Conservation (phyloP, 164 flowering plant species). For the Dillenia turbinata region DNA sequence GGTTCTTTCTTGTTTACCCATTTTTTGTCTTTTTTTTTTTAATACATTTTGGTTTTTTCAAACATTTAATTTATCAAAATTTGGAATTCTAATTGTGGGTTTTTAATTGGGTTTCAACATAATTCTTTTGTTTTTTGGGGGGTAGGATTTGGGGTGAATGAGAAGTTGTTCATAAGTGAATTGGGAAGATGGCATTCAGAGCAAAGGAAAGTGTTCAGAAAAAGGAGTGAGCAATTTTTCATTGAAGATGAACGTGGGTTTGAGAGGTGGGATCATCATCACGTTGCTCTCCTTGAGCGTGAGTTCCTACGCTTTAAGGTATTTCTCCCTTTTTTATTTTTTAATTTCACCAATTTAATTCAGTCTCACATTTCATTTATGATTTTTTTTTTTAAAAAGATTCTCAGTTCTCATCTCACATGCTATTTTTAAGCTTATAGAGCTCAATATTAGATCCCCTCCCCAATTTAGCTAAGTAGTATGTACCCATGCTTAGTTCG, state of each 20-base stretch:
- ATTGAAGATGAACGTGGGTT: slow-evolving; percentile 53
- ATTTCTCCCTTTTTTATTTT: not conserved
- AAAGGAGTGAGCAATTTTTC: slow-evolving; percentile 38
- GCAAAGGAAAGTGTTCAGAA: slow-evolving; percentile 45
- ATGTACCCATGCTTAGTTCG: too few relatives aligned
- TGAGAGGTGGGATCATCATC: slow-evolving; percentile 50
- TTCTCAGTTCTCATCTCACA: too few relatives aligned
- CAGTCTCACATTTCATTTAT: not conserved
- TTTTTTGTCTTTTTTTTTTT: not conserved
- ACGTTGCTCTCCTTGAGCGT: slow-evolving; percentile 34
- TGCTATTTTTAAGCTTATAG: too few relatives aligned
- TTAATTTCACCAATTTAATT: too few relatives aligned
- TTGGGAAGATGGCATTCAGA: slow-evolving; percentile 59
- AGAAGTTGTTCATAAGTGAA: slow-evolving; percentile 43
- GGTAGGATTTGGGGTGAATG: slow-evolving; percentile 79
- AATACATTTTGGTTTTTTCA: slow-evolving; percentile 3
- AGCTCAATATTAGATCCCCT: too few relatives aligned
- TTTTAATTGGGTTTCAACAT: not conserved
- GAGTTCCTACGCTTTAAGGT: slow-evolving; percentile 81
- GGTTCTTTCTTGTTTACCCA: slow-evolving; percentile 24
- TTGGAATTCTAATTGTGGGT: not conserved
- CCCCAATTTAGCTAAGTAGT: too few relatives aligned
- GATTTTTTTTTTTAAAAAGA: not conserved
- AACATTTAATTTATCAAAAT: too few relatives aligned
- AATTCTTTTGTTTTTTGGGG: too few relatives aligned